phyloP scores from a whole-genome alignment of 768 basidiomycete species.

The Amyloporia xantha region DNA sequence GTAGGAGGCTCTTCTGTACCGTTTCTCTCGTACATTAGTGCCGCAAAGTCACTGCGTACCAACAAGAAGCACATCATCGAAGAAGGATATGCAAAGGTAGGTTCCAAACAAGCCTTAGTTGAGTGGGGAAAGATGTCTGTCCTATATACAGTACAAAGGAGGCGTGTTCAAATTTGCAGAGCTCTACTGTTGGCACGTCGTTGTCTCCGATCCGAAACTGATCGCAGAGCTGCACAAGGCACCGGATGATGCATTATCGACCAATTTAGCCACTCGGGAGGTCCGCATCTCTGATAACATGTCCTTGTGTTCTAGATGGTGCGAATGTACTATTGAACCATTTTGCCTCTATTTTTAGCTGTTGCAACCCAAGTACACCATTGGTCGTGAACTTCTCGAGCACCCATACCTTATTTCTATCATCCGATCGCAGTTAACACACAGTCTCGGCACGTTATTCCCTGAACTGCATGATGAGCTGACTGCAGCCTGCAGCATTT shows the following conservation, averaged over 20 bases:
- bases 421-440: constrained; percentile 25
- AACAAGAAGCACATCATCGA: constrained; percentile 28
- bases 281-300: constrained; percentile 19
- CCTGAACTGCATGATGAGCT: constrained; percentile 42
- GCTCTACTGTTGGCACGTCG: constrained; percentile 29
- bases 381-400: constrained; percentile 26
- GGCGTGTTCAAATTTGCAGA: constrained; percentile 27
- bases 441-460: constrained; percentile 32
- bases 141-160: constrained; percentile 21
- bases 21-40: constrained; percentile 27
- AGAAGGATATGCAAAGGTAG: constrained; percentile 31
- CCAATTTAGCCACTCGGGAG: constrained; percentile 24
- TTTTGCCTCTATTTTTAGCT: neutral
- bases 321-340: neutral
- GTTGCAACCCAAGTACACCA: constrained; percentile 30
- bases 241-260: constrained; percentile 32
- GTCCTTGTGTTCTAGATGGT: neutral
- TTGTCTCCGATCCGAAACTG: constrained; percentile 25
- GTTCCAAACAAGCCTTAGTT: neutral
- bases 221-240: constrained; percentile 36
- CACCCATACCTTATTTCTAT: constrained; percentile 27
- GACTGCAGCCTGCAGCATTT: constrained; percentile 31
- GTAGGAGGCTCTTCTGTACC: constrained; percentile 27
- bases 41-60: constrained; percentile 24
- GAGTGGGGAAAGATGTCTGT: too few species aligned